Base-by-base conservation (phyloP, 345 rosid genomes). In the Camelina laxa region DNA sequence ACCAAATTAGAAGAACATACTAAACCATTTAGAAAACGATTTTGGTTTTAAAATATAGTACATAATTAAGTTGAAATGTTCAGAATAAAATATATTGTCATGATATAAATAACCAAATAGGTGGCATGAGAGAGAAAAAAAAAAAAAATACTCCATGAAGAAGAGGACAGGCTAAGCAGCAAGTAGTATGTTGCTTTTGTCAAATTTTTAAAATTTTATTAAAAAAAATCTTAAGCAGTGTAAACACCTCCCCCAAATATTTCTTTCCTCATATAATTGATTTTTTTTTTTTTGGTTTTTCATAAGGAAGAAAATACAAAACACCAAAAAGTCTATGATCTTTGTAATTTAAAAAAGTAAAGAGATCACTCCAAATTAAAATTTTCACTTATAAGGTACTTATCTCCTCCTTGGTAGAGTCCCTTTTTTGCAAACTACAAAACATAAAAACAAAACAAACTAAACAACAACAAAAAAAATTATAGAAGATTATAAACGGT, bases 161-260 rank as follows among this genome's bases (percentile, higher is more conserved):
- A 22, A 38, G 27, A 50, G 14, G 58, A 35, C 67, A 45, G 5
- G 48, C 19, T n/a, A 57, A 5, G 58, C 21, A 36, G 51, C 41
- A 45, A 65, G 71, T 65, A 24, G 65, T 33, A 31, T 44, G 55
- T 31, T 65, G 65, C 58, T 33, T 27, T 57, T 15, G 64, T 64
- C 57, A 54, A 64, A 44, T 0, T 0, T 30, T 19, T 45, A 16
- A 33, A 33, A 55, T 33, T 48, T 4, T 7, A 1, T 33, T 33
- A 4, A 5, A 33, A 5, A n/a, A 57, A 22, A 67, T 13, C 41
- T 11, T 11, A 44, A 65, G 24, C 20, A 57, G 71, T 73, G 48
- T 35, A 56, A 15, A 48, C 19, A 48, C 72, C 72, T 67, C 51
- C 78, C 48, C 78, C 41, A 53, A 50, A 39, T 75, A 59, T 59